Evolutionary conservation across 2,329 filamentous ascomycete genomes (phyloP).

Genomic region (Ophiostoma sp.): DNA sequence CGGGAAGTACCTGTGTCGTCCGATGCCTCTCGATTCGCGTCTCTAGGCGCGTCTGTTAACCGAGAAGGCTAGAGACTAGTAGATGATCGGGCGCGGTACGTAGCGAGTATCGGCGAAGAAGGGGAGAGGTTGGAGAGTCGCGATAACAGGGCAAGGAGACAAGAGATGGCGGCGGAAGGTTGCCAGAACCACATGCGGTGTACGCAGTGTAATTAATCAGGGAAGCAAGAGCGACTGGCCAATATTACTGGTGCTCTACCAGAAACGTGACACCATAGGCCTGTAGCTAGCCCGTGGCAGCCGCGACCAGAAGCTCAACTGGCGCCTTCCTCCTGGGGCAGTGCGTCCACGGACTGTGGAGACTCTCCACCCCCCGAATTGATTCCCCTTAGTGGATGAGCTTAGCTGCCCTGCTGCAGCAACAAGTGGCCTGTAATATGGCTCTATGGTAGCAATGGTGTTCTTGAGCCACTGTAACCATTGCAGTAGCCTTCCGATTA

Average conservation of each 20-base stretch:
- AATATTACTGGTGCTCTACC: background rate
- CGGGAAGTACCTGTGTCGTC: background rate
- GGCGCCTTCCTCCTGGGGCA: constrained; percentile 1
- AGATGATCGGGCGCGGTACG: background rate
- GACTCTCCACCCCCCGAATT: background rate
- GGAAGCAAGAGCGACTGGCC: background rate
- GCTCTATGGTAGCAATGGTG: background rate
- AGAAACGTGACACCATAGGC: background rate
- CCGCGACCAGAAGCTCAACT: background rate
- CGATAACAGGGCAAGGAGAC: background rate
- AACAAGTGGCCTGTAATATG: background rate
- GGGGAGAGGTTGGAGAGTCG: constrained; percentile 4
- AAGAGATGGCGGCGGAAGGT: background rate
- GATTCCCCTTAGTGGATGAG: background rate
- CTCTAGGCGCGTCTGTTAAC: background rate
- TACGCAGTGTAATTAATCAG: background rate
- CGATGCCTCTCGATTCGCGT: background rate
- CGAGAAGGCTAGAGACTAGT: background rate
- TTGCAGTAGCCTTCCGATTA: background rate
- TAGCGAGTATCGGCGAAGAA: background rate
- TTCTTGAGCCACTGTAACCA: background rate
- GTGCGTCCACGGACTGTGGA: background rate
- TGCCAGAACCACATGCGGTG: background rate
- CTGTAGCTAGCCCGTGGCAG: constrained; percentile 11
- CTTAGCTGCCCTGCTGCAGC: background rate